These are phyloP conservation scores for Passalora sequoiae DNA, from an alignment of 2,329 filamentous ascomycete species.

Conservation along the genomic window DNA sequence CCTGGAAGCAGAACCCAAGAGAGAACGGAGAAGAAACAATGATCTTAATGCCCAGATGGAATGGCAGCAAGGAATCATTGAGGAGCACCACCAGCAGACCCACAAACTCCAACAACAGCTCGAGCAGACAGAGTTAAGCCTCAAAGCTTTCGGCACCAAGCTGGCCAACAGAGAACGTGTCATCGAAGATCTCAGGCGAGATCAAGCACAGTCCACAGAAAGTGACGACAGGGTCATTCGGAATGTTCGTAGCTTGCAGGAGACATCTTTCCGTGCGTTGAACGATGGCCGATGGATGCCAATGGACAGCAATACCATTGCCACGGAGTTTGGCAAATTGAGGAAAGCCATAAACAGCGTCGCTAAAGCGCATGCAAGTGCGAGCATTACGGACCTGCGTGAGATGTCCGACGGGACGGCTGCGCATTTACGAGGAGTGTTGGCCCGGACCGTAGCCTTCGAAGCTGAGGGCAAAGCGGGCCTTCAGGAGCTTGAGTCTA, in stretches of 20 bases:
- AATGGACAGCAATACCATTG: neutral
- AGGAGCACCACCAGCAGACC: no score
- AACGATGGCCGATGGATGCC: neutral
- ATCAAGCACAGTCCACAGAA: no score
- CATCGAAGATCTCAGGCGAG: no score
- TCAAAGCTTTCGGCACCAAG: no score
- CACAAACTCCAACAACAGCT: no score
- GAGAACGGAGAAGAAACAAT: no score
- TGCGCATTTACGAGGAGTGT: neutral
- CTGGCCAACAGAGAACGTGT: no score
- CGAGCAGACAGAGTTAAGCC: no score
- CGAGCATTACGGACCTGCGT: neutral
- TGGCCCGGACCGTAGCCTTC: neutral
- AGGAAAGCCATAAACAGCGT: neutral
- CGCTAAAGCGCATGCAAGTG: neutral
- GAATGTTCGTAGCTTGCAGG: neutral
- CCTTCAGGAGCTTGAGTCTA: neutral
- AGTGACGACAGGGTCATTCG: no score
- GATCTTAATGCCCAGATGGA: no score
- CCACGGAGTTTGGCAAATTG: neutral
- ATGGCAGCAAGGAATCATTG: no score
- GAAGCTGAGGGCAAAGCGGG: neutral
- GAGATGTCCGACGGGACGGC: neutral
- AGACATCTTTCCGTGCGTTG: neutral
- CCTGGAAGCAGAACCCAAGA: no score